phyloP scores from a whole-genome alignment of 2,329 filamentous ascomycete genomes.

The Salinomyces thailandicus region DNA sequence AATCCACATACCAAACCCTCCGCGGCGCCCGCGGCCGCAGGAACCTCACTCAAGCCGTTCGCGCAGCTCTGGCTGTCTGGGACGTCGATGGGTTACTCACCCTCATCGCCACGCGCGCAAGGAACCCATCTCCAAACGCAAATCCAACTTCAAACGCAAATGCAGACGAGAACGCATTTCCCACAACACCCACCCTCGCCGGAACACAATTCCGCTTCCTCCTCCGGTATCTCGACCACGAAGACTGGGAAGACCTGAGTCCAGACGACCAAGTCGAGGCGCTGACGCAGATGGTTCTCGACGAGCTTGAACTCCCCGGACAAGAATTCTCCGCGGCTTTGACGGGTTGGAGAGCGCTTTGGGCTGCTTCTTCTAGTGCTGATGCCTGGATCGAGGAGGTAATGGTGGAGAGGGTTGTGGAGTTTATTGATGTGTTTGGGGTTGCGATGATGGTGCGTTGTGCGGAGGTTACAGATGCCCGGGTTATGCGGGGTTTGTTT shows the following conservation, averaged over 20 bases:
- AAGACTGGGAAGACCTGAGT: background rate
- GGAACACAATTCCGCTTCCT: background rate
- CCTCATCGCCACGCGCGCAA: background rate
- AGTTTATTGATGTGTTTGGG: background rate
- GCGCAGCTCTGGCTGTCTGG: background rate
- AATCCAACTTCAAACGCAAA: no score
- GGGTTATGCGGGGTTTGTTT: no score
- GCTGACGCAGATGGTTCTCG: constrained; percentile 1
- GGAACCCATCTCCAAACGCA: no score
- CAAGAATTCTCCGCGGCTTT: background rate
- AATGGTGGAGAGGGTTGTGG: background rate
- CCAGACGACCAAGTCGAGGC: background rate
- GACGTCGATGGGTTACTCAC: background rate
- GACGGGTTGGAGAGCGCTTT: background rate
- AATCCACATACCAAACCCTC: background rate
- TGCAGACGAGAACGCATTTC: background rate
- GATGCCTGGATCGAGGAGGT: background rate
- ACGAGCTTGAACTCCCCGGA: constrained; percentile 2
- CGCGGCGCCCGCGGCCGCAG: background rate
- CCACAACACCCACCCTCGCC: no score
- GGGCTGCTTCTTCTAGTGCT: background rate
- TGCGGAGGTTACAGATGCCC: background rate
- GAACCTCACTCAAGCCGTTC: background rate
- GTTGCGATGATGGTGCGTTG: background rate
- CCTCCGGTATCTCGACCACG: background rate